phyloP scores from a whole-genome alignment of 495 filamentous ascomycete species.

The Choiromyces venosus region DNA sequence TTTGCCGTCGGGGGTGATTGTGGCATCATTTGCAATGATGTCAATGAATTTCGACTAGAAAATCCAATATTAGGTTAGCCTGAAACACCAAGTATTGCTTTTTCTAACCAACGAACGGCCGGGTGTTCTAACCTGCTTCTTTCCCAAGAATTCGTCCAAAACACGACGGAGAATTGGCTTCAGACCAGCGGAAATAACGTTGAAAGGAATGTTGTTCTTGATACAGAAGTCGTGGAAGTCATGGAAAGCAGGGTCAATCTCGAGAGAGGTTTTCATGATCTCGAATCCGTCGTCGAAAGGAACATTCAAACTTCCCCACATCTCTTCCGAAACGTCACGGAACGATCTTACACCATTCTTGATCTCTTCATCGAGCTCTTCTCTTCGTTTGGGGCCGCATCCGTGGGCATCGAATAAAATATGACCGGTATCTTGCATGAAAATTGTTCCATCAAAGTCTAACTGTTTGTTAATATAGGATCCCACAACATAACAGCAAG shows the following conservation, averaged over 20 bases:
- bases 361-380: constrained; percentile 62
- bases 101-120: neutral
- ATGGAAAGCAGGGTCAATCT: constrained; percentile 62
- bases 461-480: constrained; percentile 13
- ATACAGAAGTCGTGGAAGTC: constrained; percentile 64
- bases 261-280: constrained; percentile 59
- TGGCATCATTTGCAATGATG: constrained; percentile 67
- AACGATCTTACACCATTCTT: constrained; percentile 63
- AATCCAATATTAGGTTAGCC: neutral
- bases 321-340: constrained; percentile 69
- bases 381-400: constrained; percentile 54
- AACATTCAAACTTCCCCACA: constrained; percentile 65
- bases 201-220: constrained; percentile 61
- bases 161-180: constrained; percentile 61
- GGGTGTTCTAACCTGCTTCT: constrained; percentile 49
- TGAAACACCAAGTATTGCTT: neutral
- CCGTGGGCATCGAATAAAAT: constrained; percentile 65
- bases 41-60: constrained; percentile 54
- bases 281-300: constrained; percentile 71
- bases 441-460: constrained; percentile 76
- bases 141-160: constrained; percentile 60
- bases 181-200: constrained; percentile 66
- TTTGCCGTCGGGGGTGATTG: constrained; percentile 55
- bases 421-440: constrained; percentile 73
- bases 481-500: neutral